These are phyloP conservation scores for Leishmania arabica DNA, from an alignment of 208 protist species.

Conservation along the genomic window DNA sequence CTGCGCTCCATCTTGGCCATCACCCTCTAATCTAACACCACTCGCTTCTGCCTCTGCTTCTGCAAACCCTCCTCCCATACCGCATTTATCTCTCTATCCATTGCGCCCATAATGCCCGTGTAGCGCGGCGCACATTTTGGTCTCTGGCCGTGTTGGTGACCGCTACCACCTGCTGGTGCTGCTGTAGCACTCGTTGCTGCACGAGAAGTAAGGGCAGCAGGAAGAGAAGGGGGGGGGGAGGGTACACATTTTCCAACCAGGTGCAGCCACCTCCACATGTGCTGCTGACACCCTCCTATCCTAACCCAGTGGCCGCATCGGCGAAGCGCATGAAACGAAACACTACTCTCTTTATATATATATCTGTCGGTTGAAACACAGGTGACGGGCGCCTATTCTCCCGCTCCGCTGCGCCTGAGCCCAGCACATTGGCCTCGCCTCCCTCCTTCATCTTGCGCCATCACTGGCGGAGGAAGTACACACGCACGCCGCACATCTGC, in stretches of 20 bases:
- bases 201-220: background rate
- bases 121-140: background rate
- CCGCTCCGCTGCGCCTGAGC: background rate
- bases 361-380: background rate
- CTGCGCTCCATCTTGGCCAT: background rate
- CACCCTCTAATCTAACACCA: background rate
- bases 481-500: background rate
- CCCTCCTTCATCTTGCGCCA: background rate
- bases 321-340: background rate
- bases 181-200: background rate
- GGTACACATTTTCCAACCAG: background rate
- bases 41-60: background rate
- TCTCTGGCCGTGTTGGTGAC: background rate
- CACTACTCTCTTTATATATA: background rate
- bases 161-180: background rate
- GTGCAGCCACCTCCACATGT: background rate
- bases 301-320: background rate
- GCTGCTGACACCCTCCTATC: background rate
- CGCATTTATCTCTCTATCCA: background rate
- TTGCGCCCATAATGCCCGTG: background rate
- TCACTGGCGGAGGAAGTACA: background rate
- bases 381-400: background rate
- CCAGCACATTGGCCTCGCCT: background rate
- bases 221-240: background rate
- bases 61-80: background rate